phyloP scores from a whole-genome alignment of 371 early-diverging fungal species.

The Blakeslea trispora region DNA sequence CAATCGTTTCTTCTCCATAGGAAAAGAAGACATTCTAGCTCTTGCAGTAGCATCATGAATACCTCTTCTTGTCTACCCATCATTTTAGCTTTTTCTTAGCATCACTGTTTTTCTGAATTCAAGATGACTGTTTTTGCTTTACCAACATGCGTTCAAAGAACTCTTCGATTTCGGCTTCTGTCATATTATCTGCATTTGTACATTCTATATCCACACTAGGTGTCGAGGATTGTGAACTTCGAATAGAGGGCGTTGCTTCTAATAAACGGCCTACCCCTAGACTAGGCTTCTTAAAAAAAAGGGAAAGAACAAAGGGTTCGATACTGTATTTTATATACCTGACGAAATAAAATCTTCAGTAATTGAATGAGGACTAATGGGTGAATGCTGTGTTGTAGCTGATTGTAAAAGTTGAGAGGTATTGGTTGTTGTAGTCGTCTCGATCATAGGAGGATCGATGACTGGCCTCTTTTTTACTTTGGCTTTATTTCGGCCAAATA shows the following conservation, averaged over 20 bases:
- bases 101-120: too few relatives aligned
- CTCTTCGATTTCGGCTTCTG: constrained; percentile 41
- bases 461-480: constrained; percentile 24
- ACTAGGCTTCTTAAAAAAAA: constrained; percentile 15
- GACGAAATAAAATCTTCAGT: constrained; percentile 25
- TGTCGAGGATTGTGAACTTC: constrained; percentile 35
- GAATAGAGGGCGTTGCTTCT: constrained; percentile 23
- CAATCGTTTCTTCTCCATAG: constrained; percentile 50
- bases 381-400: too few relatives aligned
- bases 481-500: constrained; percentile 35
- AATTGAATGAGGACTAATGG: constrained; percentile 19
- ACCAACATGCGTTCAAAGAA: constrained; percentile 54
- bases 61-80: constrained; percentile 53
- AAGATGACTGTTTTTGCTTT: too few relatives aligned
- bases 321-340: constrained; percentile 12
- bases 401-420: constrained; percentile 4
- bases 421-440: constrained; percentile 16
- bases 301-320: too few relatives aligned
- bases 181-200: constrained; percentile 18
- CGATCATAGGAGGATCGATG: constrained; percentile 12
- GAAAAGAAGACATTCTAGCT: constrained; percentile 40
- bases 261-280: constrained; percentile 21
- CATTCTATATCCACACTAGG: constrained; percentile 33
- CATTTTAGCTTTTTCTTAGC: too few relatives aligned
- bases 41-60: constrained; percentile 44